These are phyloP conservation scores for Cladophialophora chaetospira DNA, from an alignment of 2,329 filamentous ascomycete species.

Conservation along the genomic window DNA sequence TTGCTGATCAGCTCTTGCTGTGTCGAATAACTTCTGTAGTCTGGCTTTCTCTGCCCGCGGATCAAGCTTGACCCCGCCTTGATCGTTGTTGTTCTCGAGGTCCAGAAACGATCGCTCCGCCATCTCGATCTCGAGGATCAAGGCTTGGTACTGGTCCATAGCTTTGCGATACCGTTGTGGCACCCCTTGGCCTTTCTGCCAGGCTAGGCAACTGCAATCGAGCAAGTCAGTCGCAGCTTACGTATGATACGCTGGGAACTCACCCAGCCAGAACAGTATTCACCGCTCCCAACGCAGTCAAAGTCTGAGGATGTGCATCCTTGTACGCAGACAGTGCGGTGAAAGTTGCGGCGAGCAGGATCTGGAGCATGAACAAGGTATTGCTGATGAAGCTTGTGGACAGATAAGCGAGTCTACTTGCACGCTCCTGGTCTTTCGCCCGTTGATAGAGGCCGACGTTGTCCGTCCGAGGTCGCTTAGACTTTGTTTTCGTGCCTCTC, in stretches of 20 bases:
- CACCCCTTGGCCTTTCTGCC: conserved; percentile 4
- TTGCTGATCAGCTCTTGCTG: background rate
- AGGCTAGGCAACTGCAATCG: conserved; percentile 1
- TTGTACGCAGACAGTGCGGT: conserved; percentile 5
- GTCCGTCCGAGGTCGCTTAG: background rate
- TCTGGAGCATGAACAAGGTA: conserved; percentile 2
- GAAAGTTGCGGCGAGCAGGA: conserved; percentile 2
- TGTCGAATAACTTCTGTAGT: conserved; percentile 3
- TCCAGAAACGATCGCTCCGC: background rate
- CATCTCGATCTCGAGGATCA: conserved; percentile 8
- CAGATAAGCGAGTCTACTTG: conserved; percentile 1
- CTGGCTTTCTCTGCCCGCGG: background rate
- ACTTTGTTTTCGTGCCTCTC: background rate
- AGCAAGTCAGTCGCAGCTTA: background rate
- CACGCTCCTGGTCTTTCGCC: background rate
- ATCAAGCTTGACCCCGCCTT: conserved; percentile 3
- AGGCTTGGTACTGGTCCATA: background rate
- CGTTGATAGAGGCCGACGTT: conserved; percentile 5
- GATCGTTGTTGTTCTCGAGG: background rate
- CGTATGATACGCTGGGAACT: background rate
- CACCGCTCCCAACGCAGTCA: conserved; percentile 3
- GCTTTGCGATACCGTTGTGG: conserved; percentile 4
- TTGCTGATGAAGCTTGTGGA: conserved; percentile 2
- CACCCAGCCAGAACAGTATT: conserved; percentile 7
- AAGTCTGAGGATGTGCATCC: background rate